Evolutionary conservation across 257 asterid genomes (phyloP).

Genomic region (Anisodus tanguticus): DNA sequence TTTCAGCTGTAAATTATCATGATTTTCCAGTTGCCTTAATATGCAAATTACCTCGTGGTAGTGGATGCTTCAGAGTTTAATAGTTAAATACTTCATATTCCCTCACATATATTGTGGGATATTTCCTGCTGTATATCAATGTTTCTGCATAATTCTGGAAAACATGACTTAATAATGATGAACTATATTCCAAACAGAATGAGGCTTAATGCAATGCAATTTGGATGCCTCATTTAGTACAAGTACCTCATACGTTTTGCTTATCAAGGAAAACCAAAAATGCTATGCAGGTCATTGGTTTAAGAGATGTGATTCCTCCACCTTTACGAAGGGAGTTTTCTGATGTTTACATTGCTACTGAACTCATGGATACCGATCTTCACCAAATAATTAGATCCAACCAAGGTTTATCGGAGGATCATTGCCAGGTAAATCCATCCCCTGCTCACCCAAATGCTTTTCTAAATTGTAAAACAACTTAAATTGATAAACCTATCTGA

Average conservation of each 20-base stretch:
- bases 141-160: background rate
- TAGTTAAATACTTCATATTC: background rate
- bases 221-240: background rate
- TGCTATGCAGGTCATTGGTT: conserved; percentile 62
- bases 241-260: conserved; percentile 15
- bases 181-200: background rate
- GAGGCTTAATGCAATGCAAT: background rate
- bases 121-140: background rate
- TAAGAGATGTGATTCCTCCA: conserved; percentile 94
- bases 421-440: conserved; percentile 68
- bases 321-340: conserved; percentile 80
- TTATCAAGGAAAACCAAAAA: background rate
- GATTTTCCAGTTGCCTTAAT: background rate
- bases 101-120: background rate
- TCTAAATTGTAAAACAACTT: background rate
- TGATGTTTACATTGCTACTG: conserved; percentile 78
- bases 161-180: background rate
- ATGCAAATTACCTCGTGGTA: background rate
- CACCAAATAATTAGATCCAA: conserved; percentile 97
- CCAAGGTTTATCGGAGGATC: conserved; percentile 91
- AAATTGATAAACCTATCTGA: background rate
- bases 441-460: background rate
- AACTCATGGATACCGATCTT: conserved; percentile 98
- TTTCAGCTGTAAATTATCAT: background rate
- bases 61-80: background rate